Percentiles rank a stretch among this genome's conserved stretches.
Conservation (phyloP, 495 filamentous ascomycete genomes). For the Letharia lupina region DNA sequence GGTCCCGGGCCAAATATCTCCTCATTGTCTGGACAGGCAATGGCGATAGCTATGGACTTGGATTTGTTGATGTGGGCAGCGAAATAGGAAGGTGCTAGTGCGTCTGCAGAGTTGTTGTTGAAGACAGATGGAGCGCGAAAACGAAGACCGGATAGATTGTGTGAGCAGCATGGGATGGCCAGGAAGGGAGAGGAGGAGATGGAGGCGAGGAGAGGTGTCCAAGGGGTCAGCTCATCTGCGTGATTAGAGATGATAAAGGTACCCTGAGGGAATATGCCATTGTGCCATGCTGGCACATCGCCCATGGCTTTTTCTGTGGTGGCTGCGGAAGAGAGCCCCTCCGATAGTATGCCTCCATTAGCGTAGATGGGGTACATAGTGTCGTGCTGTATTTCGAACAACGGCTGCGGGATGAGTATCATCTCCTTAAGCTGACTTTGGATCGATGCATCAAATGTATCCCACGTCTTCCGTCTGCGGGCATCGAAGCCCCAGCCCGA, state of each 20-base stretch:
- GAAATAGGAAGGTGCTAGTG: conserved; percentile 23
- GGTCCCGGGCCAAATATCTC: conserved; percentile 28
- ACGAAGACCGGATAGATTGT: conserved; percentile 65
- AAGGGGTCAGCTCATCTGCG: conserved; percentile 88
- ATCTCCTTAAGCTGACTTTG: conserved; percentile 55
- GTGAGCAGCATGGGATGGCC: conserved; percentile 90
- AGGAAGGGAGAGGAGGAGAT: conserved; percentile 72
- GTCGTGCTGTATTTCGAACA: conserved; percentile 24
- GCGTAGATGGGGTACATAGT: conserved; percentile 3
- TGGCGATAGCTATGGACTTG: conserved; percentile 41
- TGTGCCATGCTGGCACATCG: conserved; percentile 38
- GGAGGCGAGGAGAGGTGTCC: conserved; percentile 84
- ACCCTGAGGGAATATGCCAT: conserved; percentile 61
- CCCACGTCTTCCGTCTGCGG: conserved; percentile 73
- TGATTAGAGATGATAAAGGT: conserved; percentile 97
- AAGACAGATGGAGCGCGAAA: conserved; percentile 56
- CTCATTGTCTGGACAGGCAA: conserved; percentile 18
- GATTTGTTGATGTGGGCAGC: conserved; percentile 29
- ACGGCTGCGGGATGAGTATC: conserved; percentile 62
- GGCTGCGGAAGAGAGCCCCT: conserved; percentile 2
- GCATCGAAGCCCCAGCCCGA: conserved; percentile 87
- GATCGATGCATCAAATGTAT: conserved; percentile 50
- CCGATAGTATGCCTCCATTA: conserved; percentile 17
- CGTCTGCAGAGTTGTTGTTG: conserved; percentile 23
- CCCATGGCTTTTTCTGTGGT: neutral